A percentile compares a stretch with the other conserved stretches of the same genome.
These are phyloP conservation scores for Cajanus cajan DNA, from an alignment of 306 rosid genomes.

Conservation along the genomic window DNA sequence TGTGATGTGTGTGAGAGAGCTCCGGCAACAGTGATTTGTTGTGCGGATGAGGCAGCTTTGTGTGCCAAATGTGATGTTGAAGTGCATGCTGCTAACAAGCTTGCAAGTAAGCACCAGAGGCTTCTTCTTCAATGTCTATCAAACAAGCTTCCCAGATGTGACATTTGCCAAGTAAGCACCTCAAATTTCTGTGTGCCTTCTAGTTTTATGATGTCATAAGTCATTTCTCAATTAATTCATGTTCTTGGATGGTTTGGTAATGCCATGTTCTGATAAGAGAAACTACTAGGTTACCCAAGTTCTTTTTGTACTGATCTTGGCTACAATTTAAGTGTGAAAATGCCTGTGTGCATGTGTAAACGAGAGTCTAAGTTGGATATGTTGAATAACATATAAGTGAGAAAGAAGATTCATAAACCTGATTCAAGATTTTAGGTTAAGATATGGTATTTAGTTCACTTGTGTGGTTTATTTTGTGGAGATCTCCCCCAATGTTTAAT, in stretches of 20 bases:
- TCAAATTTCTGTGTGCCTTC: not conserved
- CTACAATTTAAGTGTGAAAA: too few relatives aligned
- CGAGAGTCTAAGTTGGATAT: too few relatives aligned
- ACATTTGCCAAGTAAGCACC: conserved; percentile 77
- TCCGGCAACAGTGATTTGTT: conserved; percentile 87
- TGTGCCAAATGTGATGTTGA: conserved; percentile 90
- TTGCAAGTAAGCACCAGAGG: conserved; percentile 97
- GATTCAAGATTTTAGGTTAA: too few relatives aligned
- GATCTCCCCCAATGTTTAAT: too few relatives aligned
- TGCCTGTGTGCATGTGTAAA: too few relatives aligned
- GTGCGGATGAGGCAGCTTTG: conserved; percentile 96
- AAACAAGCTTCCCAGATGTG: conserved; percentile 88
- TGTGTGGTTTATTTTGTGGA: too few relatives aligned
- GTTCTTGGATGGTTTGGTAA: not conserved
- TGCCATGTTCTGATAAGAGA: not conserved
- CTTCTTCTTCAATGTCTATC: conserved; percentile 83
- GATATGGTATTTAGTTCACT: too few relatives aligned
- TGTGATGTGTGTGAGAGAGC: conserved; percentile 97
- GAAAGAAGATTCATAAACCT: too few relatives aligned
- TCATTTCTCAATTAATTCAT: not conserved
- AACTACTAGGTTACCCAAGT: not conserved
- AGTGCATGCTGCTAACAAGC: conserved; percentile 96
- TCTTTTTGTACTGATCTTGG: not conserved
- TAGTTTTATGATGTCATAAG: not conserved
- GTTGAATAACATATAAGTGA: too few relatives aligned